Evolutionary conservation across 495 filamentous ascomycete species (phyloP), one percentile per base, ranked within the genome.

Genomic region (Elasticomyces elasticus): DNA sequence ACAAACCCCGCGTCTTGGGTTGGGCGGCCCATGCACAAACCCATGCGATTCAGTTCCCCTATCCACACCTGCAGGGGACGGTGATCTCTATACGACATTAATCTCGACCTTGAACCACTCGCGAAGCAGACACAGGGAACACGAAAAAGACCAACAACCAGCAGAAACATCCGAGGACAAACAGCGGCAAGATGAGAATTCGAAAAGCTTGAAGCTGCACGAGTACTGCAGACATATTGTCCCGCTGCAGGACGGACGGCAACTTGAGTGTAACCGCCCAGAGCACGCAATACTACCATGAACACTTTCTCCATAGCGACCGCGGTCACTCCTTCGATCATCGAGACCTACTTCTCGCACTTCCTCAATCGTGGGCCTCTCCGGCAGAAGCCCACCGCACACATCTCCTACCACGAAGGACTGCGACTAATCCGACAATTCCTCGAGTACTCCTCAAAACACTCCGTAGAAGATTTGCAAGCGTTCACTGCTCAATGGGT

Each of bases 371-470:
- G 85, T 48, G 87, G 84, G 62, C 74, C 80, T 3, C 75, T 83
- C 10, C 80, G 75, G 51, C 75, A 86, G 51, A 89, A 87, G 49
- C 90, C 89, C 1, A 90, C 84, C 20, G 81, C 84, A 1, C 87
- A 91, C 62, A 79, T 97, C 56, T 89, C 88, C 23, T 97, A 97
- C 67, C 86, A 95, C 62, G 85, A 95, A 69, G 89, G 89, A n/a
- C 75, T 97, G n/a, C 77, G 84, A 26, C 75, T 96, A 20, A 82
- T 96, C 55, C 86, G 86, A 45, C 80, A 82, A 31, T 97, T 97
- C 69, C 79, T 97, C 22, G 62, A 69, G 17, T 86, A 87, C 62
- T 83, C 88, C 1, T 89, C 89, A 1, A 81, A 85, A 56, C 88
- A 94, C 64, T 87, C 86, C 0, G 83, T 97, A 54, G 91, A 97